phyloP scores from a whole-genome alignment of 306 rosid genomes.

The Biancaea sappan region DNA sequence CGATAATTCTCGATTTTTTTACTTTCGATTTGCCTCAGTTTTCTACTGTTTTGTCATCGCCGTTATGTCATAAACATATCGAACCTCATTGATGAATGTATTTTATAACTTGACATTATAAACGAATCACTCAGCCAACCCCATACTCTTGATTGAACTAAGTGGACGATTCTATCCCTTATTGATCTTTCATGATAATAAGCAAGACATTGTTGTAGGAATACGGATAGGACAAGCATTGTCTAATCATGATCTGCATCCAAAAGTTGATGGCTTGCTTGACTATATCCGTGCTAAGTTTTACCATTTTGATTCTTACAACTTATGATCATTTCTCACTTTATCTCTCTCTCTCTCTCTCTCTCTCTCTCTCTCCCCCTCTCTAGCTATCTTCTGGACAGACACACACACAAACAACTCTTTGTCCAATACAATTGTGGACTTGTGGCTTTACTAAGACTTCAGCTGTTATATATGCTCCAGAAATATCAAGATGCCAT shows the following conservation, averaged over 20 bases:
- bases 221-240: not conserved
- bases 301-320: no score
- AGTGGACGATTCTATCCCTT: slow-evolving; percentile 14
- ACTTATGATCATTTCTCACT: no score
- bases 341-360: no score
- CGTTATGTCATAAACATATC: slow-evolving; percentile 7
- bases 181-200: slow-evolving; percentile 9
- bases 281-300: no score
- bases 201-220: slow-evolving; percentile 7
- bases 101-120: slow-evolving; percentile 24
- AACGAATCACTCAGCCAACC: slow-evolving; percentile 19
- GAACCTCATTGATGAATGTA: not conserved
- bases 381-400: no score
- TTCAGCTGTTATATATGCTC: no score
- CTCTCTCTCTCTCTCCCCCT: no score
- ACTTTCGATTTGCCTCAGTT: not conserved
- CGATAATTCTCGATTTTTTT: slow-evolving; percentile 8
- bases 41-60: slow-evolving; percentile 2
- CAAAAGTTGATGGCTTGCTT: not conserved
- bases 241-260: not conserved
- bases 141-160: not conserved
- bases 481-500: no score
- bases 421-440: no score
- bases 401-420: no score
- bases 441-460: no score